phyloP scores from a whole-genome alignment of 371 early-diverging fungal species.

The Actinomortierella ambigua region DNA sequence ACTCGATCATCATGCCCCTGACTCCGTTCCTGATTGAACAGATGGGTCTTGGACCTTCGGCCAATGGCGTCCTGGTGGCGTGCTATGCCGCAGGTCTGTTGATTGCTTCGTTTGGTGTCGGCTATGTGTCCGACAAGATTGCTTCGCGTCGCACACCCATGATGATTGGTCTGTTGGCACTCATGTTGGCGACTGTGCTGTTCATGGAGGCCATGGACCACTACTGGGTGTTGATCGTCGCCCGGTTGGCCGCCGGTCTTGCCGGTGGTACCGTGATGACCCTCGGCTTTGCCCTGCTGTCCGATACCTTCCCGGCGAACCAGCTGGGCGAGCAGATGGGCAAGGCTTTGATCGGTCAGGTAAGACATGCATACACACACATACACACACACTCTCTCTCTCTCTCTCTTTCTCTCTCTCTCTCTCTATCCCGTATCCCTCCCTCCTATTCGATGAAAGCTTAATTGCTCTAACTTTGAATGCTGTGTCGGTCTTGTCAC shows the following conservation, averaged over 20 bases:
- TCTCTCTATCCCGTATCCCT: too few species aligned
- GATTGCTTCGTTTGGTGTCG: slow-evolving; percentile 25
- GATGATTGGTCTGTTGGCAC: slow-evolving; percentile 58
- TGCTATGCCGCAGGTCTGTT: slow-evolving; percentile 30
- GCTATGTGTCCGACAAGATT: slow-evolving; percentile 32
- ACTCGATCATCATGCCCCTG: slow-evolving; percentile 42
- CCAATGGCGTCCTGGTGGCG: slow-evolving; percentile 34
- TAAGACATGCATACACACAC: too few species aligned
- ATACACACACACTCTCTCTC: too few species aligned
- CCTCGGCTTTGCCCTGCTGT: slow-evolving; percentile 61
- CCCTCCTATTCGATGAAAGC: too few species aligned
- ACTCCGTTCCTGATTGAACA: slow-evolving; percentile 29
- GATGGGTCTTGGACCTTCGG: slow-evolving; percentile 25
- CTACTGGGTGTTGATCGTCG: slow-evolving; percentile 60
- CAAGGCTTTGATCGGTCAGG: slow-evolving; percentile 47
- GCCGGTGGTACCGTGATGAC: slow-evolving; percentile 66
- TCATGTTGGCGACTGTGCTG: slow-evolving; percentile 60
- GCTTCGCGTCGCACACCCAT: slow-evolving; percentile 52
- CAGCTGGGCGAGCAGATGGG: slow-evolving; percentile 65
- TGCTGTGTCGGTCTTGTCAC: background rate
- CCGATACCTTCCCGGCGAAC: slow-evolving; percentile 62
- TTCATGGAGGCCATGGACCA: slow-evolving; percentile 57
- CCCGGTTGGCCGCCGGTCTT: slow-evolving; percentile 66
- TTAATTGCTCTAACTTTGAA: background rate
- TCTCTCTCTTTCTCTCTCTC: too few species aligned